phyloP scores from a whole-genome alignment of 2,329 filamentous ascomycete species.

The Aspergillus ochraceoroseus region DNA sequence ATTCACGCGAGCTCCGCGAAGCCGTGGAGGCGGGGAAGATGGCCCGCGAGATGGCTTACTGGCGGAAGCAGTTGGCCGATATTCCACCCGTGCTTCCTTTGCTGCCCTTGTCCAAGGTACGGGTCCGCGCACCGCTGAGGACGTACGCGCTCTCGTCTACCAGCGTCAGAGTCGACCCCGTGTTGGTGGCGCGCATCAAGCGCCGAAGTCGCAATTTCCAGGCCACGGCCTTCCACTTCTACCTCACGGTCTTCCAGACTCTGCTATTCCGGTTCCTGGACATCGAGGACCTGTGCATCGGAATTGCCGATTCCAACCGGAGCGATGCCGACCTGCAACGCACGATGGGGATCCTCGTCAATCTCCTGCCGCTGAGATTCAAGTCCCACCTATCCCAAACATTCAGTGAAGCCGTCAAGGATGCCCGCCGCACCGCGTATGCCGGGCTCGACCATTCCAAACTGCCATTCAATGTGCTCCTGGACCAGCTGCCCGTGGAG shows the following conservation, averaged over 20 bases:
- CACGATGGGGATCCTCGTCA: slow-evolving; percentile 48
- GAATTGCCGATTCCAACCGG: slow-evolving; percentile 46
- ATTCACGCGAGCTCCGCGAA: slow-evolving; percentile 27
- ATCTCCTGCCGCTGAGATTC: slow-evolving; percentile 48
- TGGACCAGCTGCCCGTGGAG: slow-evolving; percentile 42
- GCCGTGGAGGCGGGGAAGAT: slow-evolving; percentile 25
- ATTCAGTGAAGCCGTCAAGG: slow-evolving; percentile 32
- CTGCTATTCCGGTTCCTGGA: slow-evolving; percentile 37
- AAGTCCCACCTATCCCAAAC: background rate
- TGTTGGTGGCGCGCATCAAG: background rate
- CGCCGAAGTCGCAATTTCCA: slow-evolving; percentile 10
- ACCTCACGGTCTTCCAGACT: slow-evolving; percentile 41
- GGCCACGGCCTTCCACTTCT: slow-evolving; percentile 46
- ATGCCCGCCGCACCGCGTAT: slow-evolving; percentile 26
- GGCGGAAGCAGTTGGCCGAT: slow-evolving; percentile 28
- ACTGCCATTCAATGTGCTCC: slow-evolving; percentile 49
- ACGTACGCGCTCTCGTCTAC: slow-evolving; percentile 10
- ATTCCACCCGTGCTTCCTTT: slow-evolving; percentile 31
- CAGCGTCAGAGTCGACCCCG: background rate
- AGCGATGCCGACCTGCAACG: slow-evolving; percentile 28
- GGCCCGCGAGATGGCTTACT: slow-evolving; percentile 34
- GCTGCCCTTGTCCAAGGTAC: slow-evolving; percentile 28
- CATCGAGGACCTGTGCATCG: slow-evolving; percentile 44
- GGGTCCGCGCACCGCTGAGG: slow-evolving; percentile 19
- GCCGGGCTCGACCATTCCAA: slow-evolving; percentile 42